Conservation (phyloP, 2,329 filamentous ascomycete species). For the Metarhizium brunneum region DNA sequence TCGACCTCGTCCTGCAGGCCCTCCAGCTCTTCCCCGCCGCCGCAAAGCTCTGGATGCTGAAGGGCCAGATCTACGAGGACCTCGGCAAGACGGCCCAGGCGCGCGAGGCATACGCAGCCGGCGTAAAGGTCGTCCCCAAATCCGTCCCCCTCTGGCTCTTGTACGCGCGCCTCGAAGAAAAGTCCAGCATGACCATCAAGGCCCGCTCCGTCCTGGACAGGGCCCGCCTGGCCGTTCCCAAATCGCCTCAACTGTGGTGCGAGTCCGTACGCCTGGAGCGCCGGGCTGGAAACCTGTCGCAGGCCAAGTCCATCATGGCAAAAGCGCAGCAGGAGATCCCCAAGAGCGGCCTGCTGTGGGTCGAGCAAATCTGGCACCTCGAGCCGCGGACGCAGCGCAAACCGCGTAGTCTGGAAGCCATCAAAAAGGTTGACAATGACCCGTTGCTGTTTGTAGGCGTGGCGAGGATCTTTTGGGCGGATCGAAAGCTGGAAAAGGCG, state of each 20-base stretch:
- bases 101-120: slow-evolving; percentile 79
- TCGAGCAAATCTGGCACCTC: slow-evolving; percentile 90
- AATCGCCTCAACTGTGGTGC: slow-evolving; percentile 76
- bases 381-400: slow-evolving; percentile 89
- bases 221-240: slow-evolving; percentile 78
- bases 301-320: slow-evolving; percentile 90
- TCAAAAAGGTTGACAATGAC: slow-evolving; percentile 94
- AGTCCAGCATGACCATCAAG: slow-evolving; percentile 73
- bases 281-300: slow-evolving; percentile 69
- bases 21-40: slow-evolving; percentile 77
- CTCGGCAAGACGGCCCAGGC: slow-evolving; percentile 73
- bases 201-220: slow-evolving; percentile 90
- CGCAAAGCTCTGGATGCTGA: slow-evolving; percentile 95
- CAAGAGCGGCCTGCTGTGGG: slow-evolving; percentile 79
- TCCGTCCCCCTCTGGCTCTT: slow-evolving; percentile 87
- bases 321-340: slow-evolving; percentile 87
- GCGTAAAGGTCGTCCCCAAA: slow-evolving; percentile 76
- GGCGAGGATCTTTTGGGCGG: slow-evolving; percentile 91
- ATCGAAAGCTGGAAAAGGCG: slow-evolving; percentile 85
- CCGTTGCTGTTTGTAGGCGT: slow-evolving; percentile 82
- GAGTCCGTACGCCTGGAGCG: slow-evolving; percentile 92
- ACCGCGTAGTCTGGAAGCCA: slow-evolving; percentile 81
- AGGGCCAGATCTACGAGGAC: slow-evolving; percentile 92
- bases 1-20: slow-evolving; percentile 81
- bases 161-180: slow-evolving; percentile 80